A percentile compares a stretch with the other conserved stretches of the same genome.
phyloP scores from a whole-genome alignment of 2,329 filamentous ascomycete species.

The Colletotrichum ledebouriae region DNA sequence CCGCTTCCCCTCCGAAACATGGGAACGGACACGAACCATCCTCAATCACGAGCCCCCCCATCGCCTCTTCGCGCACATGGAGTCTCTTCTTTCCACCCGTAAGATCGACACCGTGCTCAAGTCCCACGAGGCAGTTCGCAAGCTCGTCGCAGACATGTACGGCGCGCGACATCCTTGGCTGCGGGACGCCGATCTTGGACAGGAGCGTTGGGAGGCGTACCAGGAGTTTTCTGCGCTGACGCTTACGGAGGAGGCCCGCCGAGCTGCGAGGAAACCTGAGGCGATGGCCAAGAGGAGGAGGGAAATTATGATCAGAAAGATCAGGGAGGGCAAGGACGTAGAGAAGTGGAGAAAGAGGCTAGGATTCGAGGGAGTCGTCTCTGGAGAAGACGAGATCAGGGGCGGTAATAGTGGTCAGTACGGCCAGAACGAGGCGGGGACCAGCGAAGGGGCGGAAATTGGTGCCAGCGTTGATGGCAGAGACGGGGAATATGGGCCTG shows the following conservation, averaged over 20 bases:
- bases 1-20: constrained; percentile 34
- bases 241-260: neutral
- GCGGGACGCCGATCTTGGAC: constrained; percentile 36
- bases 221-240: constrained; percentile 14
- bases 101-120: constrained; percentile 28
- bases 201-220: constrained; percentile 12
- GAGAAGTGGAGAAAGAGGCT: constrained; percentile 21
- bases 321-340: constrained; percentile 21
- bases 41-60: constrained; percentile 22
- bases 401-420: neutral
- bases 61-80: constrained; percentile 36
- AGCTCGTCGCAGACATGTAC: constrained; percentile 31
- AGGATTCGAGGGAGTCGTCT: constrained; percentile 22
- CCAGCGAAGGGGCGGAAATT: constrained; percentile 11
- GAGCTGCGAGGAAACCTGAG: constrained; percentile 5
- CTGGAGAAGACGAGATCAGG: constrained; percentile 13
- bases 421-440: constrained; percentile 9
- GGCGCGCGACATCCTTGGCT: constrained; percentile 37
- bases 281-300: neutral
- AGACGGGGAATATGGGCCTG: constrained; percentile 25
- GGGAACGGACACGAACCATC: constrained; percentile 15
- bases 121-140: constrained; percentile 16
- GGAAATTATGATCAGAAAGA: constrained; percentile 23
- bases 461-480: constrained; percentile 24
- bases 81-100: constrained; percentile 32